Conservation (phyloP, 306 rosid genomes). For the Prunus salicina region DNA sequence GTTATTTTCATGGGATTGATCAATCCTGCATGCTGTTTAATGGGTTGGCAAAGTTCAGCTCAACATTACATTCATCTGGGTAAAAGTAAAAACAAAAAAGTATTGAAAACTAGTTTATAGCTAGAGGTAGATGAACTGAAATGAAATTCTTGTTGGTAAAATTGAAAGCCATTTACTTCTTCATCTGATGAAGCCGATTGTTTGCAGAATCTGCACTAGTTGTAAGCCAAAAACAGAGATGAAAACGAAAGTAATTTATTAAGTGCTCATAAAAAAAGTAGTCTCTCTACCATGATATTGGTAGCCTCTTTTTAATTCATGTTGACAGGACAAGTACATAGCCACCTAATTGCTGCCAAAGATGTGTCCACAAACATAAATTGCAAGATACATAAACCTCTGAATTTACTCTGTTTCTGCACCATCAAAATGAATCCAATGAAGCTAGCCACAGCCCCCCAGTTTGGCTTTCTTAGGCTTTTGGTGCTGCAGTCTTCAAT, state of each 20-base stretch:
- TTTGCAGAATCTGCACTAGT: too few species aligned
- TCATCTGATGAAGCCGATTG: background rate
- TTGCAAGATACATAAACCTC: background rate
- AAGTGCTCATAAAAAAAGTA: too few species aligned
- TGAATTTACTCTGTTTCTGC: background rate
- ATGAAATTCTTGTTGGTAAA: background rate
- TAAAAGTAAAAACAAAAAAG: too few species aligned
- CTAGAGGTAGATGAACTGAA: background rate
- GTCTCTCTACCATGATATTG: too few species aligned
- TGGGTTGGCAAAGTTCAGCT: too few species aligned
- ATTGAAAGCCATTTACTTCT: background rate
- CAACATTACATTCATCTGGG: too few species aligned
- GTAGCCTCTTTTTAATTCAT: too few species aligned
- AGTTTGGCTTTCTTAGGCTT: background rate
- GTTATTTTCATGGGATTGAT: too few species aligned
- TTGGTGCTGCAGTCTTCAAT: background rate
- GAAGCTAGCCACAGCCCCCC: background rate
- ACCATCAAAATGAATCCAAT: background rate
- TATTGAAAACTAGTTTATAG: background rate
- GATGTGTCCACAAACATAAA: background rate
- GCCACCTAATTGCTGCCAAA: slow-evolving; percentile 1
- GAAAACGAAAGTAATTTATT: too few species aligned
- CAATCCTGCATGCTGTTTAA: too few species aligned
- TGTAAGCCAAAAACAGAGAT: too few species aligned
- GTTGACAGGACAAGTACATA: too few species aligned